Conservation (phyloP, 75 land plant species). For the Chamaecyparis obtusa region DNA sequence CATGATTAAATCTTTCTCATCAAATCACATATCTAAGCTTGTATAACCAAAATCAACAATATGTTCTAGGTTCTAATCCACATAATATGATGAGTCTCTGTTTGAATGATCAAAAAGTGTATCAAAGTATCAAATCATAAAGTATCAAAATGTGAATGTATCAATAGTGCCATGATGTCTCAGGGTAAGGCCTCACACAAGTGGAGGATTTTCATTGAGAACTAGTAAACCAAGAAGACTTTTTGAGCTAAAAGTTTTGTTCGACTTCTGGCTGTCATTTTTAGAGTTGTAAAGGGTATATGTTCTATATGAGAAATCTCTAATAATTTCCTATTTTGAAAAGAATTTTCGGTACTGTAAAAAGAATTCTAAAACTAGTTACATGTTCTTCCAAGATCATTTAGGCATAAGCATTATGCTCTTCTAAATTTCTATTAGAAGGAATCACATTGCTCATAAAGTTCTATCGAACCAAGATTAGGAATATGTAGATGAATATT, state of each 20-base stretch:
- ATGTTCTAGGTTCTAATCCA: too few relatives aligned
- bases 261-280: slow-evolving; percentile 74
- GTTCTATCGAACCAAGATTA: neutral
- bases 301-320: neutral
- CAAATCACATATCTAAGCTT: too few relatives aligned
- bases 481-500: neutral
- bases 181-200: too few relatives aligned
- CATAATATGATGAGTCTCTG: too few relatives aligned
- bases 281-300: slow-evolving; percentile 86
- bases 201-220: slow-evolving; percentile 78
- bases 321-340: neutral
- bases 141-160: too few relatives aligned
- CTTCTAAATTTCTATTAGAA: neutral
- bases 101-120: too few relatives aligned
- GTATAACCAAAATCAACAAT: too few relatives aligned
- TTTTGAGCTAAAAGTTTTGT: slow-evolving; percentile 88
- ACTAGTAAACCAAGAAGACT: slow-evolving; percentile 83
- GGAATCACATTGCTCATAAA: neutral
- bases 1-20: too few relatives aligned
- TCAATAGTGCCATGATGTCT: too few relatives aligned
- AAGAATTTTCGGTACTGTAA: neutral
- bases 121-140: too few relatives aligned
- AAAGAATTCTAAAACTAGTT: neutral
- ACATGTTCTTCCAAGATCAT: neutral
- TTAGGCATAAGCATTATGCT: neutral